Conservation (phyloP, 1,284 basidiomycete species). For the Somion occarium region DNA sequence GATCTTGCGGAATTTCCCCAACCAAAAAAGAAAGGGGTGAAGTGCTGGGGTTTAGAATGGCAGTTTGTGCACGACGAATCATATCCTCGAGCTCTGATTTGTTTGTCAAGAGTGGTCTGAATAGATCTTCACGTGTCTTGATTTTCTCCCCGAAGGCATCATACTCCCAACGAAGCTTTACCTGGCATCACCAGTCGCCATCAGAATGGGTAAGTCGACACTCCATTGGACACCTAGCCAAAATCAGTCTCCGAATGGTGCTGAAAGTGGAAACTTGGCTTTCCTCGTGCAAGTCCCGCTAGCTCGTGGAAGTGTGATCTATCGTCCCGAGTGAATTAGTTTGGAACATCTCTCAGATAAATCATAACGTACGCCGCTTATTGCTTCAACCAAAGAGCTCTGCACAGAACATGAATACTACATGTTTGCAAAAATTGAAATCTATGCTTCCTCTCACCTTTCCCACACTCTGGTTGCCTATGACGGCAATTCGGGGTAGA, state of each 20-base stretch:
- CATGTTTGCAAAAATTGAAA: neutral
- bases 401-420: neutral
- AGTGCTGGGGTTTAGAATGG: constrained; percentile 60
- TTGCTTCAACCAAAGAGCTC: constrained; percentile 63
- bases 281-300: constrained; percentile 63
- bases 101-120: constrained; percentile 49
- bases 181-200: constrained; percentile 52
- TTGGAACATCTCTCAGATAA: no score
- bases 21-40: constrained; percentile 8
- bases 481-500: constrained; percentile 60
- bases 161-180: constrained; percentile 44
- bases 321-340: no score
- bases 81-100: constrained; percentile 57
- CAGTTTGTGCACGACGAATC: constrained; percentile 64
- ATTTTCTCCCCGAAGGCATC: constrained; percentile 41
- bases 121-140: constrained; percentile 37
- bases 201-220: constrained; percentile 50
- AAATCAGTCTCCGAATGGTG: neutral
- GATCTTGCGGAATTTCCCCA: constrained; percentile 11
- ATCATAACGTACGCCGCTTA: constrained; percentile 41
- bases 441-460: constrained; percentile 39
- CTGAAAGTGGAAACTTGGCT: neutral
- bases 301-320: constrained; percentile 60
- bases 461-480: constrained; percentile 46
- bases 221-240: constrained; percentile 66